phyloP scores from a whole-genome alignment of 257 asterid species.

The Lycium barbarum region DNA sequence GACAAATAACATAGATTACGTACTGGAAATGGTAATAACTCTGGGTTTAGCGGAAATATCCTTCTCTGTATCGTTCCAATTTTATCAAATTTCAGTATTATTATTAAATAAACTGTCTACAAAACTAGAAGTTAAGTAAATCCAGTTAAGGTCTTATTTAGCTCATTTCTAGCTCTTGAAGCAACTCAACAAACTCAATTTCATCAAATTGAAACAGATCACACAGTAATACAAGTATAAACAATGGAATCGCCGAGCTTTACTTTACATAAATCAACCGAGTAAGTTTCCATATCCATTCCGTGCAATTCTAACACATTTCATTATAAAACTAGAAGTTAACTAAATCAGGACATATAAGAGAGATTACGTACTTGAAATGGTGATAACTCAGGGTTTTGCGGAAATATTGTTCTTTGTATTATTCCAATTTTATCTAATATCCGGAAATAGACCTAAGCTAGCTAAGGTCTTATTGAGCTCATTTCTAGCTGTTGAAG shows the following conservation, averaged over 20 bases:
- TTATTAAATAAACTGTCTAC: no score
- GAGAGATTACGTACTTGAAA: no score
- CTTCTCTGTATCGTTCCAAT: no score
- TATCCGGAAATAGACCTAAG: background rate
- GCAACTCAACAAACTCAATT: background rate
- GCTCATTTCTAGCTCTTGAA: background rate
- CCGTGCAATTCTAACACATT: background rate
- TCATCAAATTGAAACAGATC: conserved; percentile 25
- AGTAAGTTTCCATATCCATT: background rate
- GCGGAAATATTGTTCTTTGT: background rate
- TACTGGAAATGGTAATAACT: conserved; percentile 37
- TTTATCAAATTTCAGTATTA: no score
- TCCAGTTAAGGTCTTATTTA: background rate
- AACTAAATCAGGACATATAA: no score
- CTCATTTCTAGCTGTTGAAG: no score
- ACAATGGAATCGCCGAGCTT: background rate
- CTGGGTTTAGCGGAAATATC: conserved; percentile 71
- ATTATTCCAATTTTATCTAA: background rate
- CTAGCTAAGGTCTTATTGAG: background rate
- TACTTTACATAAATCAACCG: background rate
- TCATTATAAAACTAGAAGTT: background rate
- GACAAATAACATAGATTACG: background rate
- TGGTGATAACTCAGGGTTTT: no score
- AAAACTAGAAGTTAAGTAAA: no score
- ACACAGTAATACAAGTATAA: background rate